A percentile compares a stretch with the other conserved stretches of the same genome.
These are phyloP conservation scores for Zygotorulaspora danielsina DNA, from an alignment of 805 yeast species.

Conservation along the genomic window DNA sequence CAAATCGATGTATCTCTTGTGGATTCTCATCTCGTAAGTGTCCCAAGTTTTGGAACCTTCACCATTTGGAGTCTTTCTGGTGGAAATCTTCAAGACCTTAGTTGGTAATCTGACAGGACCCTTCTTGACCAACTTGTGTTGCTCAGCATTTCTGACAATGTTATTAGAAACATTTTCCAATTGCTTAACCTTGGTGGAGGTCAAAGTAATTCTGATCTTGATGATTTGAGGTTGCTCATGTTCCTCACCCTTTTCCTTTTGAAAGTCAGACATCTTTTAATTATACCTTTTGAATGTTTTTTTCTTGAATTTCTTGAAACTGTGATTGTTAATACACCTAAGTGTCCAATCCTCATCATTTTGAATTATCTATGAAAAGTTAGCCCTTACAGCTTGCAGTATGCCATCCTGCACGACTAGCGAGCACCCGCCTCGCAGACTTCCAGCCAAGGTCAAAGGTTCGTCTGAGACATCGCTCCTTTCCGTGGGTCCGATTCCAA, in stretches of 20 bases:
- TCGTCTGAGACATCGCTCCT: too few relatives aligned
- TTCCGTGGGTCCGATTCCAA: too few relatives aligned
- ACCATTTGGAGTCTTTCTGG: constrained; percentile 99
- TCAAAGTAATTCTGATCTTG: constrained; percentile 98
- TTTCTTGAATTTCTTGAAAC: constrained; percentile 16
- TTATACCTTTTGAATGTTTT: constrained; percentile 41
- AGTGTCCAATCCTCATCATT: background rate
- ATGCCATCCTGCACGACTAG: too few relatives aligned
- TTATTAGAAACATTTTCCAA: constrained; percentile 92
- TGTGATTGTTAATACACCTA: too few relatives aligned
- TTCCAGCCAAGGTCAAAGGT: too few relatives aligned
- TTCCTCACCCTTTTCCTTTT: constrained; percentile 82
- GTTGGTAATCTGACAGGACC: constrained; percentile 99
- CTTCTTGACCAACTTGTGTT: constrained; percentile 80
- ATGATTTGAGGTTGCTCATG: constrained; percentile 78
- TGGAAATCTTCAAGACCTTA: constrained; percentile 93
- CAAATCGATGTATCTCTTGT: constrained; percentile 98
- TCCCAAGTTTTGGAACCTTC: constrained; percentile 99
- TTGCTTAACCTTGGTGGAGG: constrained; percentile 98
- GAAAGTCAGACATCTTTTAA: constrained; percentile 72
- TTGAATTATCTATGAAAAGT: too few relatives aligned
- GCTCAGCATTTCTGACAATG: constrained; percentile 84
- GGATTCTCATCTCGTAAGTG: constrained; percentile 99
- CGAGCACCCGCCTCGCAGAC: too few relatives aligned
- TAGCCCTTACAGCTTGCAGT: too few relatives aligned